These are phyloP conservation scores for Lenzites betulinus DNA, from an alignment of 768 basidiomycete species.

Conservation along the genomic window DNA sequence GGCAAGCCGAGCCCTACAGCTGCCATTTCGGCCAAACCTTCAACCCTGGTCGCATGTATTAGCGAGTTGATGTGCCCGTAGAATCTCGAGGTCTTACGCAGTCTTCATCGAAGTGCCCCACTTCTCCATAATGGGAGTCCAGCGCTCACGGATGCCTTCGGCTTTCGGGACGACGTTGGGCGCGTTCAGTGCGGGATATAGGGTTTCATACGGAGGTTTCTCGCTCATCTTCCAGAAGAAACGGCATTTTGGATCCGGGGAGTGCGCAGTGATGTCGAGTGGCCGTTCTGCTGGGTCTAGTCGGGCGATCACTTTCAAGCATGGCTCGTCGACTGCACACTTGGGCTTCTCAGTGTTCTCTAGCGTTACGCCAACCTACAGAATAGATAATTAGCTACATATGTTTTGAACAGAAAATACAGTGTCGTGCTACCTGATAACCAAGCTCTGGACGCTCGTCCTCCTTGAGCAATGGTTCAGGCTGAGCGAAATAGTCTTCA, in stretches of 20 bases:
- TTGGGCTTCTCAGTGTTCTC: constrained; percentile 94
- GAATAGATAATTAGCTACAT: background rate
- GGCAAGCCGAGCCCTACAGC: constrained; percentile 82
- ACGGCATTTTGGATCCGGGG: constrained; percentile 92
- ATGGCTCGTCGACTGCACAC: constrained; percentile 82
- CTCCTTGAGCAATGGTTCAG: constrained; percentile 55
- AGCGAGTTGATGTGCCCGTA: background rate
- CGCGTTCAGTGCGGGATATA: constrained; percentile 76
- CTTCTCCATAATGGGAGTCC: constrained; percentile 74
- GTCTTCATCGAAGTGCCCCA: constrained; percentile 91
- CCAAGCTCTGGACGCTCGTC: constrained; percentile 86
- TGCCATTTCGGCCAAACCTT: constrained; percentile 85
- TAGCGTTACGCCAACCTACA: constrained; percentile 81
- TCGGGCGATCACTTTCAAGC: constrained; percentile 73
- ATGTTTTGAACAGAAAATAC: no score
- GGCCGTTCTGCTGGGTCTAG: constrained; percentile 82
- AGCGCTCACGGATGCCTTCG: constrained; percentile 54
- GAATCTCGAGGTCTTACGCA: constrained; percentile 57
- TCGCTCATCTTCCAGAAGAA: constrained; percentile 90
- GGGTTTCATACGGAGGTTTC: constrained; percentile 73
- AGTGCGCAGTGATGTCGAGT: constrained; percentile 76
- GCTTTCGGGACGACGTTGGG: constrained; percentile 81
- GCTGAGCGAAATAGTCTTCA: constrained; percentile 92
- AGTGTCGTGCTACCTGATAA: constrained; percentile 66
- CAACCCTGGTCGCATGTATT: constrained; percentile 54